Conservation (phyloP, 2,329 filamentous ascomycete species). For the Colletotrichum filicis region DNA sequence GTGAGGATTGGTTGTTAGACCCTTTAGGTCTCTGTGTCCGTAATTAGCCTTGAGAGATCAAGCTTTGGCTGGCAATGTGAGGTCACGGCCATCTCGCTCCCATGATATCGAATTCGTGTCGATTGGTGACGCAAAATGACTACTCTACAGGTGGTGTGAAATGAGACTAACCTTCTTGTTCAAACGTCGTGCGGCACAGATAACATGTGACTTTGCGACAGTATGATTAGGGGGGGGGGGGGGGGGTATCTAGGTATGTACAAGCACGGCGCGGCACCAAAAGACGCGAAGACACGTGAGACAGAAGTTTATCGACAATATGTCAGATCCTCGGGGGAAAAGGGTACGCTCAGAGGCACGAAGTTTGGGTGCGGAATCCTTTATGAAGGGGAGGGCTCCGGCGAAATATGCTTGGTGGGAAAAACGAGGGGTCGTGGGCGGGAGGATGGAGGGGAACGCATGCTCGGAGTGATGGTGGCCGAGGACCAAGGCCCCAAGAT, state of each 20-base stretch:
- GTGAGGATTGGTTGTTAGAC: not conserved
- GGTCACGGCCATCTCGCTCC: not conserved
- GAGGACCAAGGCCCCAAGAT: slow-evolving; percentile 18
- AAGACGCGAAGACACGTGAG: not conserved
- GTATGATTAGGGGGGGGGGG: too few species aligned
- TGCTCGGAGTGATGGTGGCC: slow-evolving; percentile 25
- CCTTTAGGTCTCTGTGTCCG: not conserved
- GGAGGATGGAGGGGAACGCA: not conserved
- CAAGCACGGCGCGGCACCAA: not conserved
- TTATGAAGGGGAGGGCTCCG: slow-evolving; percentile 21
- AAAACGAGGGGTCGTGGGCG: slow-evolving; percentile 14
- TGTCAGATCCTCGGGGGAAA: not conserved
- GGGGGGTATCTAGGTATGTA: not conserved
- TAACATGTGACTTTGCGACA: not conserved
- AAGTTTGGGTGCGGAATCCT: not conserved
- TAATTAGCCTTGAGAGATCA: not conserved
- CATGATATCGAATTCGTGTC: not conserved
- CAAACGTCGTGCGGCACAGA: not conserved
- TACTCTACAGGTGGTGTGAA: not conserved
- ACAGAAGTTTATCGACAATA: not conserved
- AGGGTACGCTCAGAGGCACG: not conserved
- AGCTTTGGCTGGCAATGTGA: not conserved
- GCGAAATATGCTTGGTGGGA: not conserved
- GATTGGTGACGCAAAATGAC: not conserved
- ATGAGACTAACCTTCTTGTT: not conserved